Evolutionary conservation across 768 basidiomycete genomes (phyloP).

Genomic region (Lentinula detonsa): DNA sequence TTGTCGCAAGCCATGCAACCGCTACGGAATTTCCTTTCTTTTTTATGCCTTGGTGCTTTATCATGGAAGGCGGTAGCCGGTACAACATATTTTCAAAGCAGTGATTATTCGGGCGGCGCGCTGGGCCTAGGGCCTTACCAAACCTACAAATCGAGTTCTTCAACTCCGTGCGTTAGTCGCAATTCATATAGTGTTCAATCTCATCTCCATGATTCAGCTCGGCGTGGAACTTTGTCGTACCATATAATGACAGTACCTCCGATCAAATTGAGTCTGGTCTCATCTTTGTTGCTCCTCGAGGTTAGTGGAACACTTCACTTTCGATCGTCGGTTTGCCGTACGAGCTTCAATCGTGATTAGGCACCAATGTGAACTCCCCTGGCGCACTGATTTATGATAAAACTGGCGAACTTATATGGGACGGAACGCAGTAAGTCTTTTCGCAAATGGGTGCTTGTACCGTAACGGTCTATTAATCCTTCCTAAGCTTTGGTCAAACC

Average conservation of each 20-base stretch:
- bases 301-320: not conserved
- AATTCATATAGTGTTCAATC: not conserved
- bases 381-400: not conserved
- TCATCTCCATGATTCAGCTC: not conserved
- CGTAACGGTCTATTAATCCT: not conserved
- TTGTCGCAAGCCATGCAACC: not conserved
- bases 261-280: conserved; percentile 1
- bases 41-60: not conserved
- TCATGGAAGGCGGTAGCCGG: not conserved
- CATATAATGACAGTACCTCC: not conserved
- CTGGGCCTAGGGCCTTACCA: conserved; percentile 1
- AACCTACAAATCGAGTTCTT: not conserved
- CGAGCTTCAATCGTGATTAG: not conserved
- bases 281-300: conserved; percentile 3
- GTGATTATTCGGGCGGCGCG: conserved; percentile 1
- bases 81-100: not conserved
- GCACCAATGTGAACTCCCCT: not conserved
- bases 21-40: not conserved
- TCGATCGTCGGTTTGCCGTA: not conserved
- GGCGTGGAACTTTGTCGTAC: conserved; percentile 3
- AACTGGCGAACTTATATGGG: conserved; percentile 1
- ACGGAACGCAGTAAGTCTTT: not conserved
- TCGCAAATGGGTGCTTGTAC: not conserved
- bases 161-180: not conserved
- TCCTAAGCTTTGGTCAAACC: not conserved